Base-by-base conservation (phyloP, 305 asterid species). In the Solanum hybrid region DNA sequence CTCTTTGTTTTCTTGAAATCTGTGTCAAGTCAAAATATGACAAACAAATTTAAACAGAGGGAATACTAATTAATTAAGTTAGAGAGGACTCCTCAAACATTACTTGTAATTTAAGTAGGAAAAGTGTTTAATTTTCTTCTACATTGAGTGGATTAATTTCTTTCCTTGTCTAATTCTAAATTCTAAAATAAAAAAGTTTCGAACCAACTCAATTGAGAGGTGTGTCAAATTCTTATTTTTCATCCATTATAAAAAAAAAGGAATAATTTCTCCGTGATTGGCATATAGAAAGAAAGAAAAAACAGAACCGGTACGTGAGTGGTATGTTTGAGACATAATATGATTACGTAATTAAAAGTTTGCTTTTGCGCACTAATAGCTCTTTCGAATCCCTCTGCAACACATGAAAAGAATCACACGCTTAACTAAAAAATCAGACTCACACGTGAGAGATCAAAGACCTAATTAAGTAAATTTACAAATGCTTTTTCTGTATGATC, bases 91-190 rank as follows among this genome's bases (percentile, higher is more conserved):
- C n/a, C 24, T 29, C 37, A 16, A 29, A 14, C n/a, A 31, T 28
- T 74, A 74, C 26, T 75, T 31, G 24, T 75, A 31, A 75, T 67
- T 42, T 46, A 87, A 86, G 87, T 84, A 57, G 86, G 88, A 31
- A 69, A 78, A 46, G 86, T n/a, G 34, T 89, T 31, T 76, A 34
- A 20, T 39, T 80, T 89, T 85, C 89, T 81, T 81, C 90, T 81
- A 29, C 74, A 64, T 85, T 31, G 81, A 34, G 51, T 18, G 51
- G 86, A 85, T 83, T 24, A 4, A 24, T 67, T 91, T 89, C 93
- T 94, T 92, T 93, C 90, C 91, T 91, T 92, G 90, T 20, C 86
- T 26, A 82, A 35, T 84, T 89, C 88, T 46, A 87, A 64, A 46
- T 34, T 20, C 71, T 61, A 20, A 20, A 7, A 5, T 5, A 46